These are phyloP conservation scores for Moelleriella libera DNA, from an alignment of 2,329 filamentous ascomycete species.

Conservation along the genomic window DNA sequence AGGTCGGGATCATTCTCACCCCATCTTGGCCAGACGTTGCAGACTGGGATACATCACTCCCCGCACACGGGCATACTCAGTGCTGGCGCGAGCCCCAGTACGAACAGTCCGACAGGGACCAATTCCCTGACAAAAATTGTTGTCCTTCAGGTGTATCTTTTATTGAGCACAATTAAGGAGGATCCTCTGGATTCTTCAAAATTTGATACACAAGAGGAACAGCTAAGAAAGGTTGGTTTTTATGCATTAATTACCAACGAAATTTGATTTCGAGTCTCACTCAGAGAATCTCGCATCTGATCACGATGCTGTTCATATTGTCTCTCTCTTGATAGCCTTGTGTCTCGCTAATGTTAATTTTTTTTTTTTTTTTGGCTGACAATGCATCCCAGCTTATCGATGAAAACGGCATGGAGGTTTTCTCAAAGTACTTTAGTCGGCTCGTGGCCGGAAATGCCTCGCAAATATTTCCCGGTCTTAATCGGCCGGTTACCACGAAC, in stretches of 20 bases:
- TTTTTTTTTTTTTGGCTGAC: too few relatives aligned
- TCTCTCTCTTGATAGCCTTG: neutral
- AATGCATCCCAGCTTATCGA: constrained; percentile 57
- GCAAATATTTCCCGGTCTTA: constrained; percentile 75
- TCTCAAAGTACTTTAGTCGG: constrained; percentile 87
- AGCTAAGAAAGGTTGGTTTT: constrained; percentile 69
- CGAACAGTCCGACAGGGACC: constrained; percentile 46
- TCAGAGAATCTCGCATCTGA: too few relatives aligned
- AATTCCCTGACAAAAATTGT: constrained; percentile 80
- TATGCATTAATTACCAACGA: too few relatives aligned
- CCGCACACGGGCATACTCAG: constrained; percentile 41
- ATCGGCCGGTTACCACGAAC: constrained; percentile 57
- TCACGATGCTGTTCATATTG: neutral
- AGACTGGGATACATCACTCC: constrained; percentile 41
- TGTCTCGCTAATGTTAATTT: too few relatives aligned
- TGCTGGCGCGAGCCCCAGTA: constrained; percentile 47
- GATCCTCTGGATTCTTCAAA: constrained; percentile 69
- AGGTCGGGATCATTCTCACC: constrained; percentile 52
- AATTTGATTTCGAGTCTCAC: neutral
- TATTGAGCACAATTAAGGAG: constrained; percentile 89
- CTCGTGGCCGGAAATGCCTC: constrained; percentile 82
- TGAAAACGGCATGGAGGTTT: constrained; percentile 99
- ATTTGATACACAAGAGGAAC: constrained; percentile 85
- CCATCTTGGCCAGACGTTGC: constrained; percentile 42
- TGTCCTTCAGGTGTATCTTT: constrained; percentile 85